Conservation (phyloP, 139 green algal species). For the Coelastrella sp. region DNA sequence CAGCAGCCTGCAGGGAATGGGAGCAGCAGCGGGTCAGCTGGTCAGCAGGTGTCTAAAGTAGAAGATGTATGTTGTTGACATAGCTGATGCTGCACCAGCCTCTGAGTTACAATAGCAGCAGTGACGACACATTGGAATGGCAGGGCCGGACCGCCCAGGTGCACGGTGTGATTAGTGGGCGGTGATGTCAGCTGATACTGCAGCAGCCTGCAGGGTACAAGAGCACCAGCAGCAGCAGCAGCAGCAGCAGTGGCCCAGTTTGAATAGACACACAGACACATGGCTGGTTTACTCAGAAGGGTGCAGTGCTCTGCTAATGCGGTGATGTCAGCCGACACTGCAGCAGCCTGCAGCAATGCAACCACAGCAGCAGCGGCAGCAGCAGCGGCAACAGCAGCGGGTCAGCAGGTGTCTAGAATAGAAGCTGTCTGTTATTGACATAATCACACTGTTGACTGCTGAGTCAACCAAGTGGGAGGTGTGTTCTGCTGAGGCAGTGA, state of each 20-base stretch:
- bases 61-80: too few species aligned
- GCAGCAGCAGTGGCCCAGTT: neutral
- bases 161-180: too few species aligned
- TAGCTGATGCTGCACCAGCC: too few species aligned
- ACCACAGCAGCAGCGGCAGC: neutral
- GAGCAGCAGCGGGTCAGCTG: neutral
- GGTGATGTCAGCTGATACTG: too few species aligned
- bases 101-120: too few species aligned
- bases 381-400: neutral
- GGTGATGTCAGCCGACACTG: conserved; percentile 9
- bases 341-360: conserved; percentile 9
- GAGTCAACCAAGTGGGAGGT: neutral
- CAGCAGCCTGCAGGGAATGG: conserved; percentile 12
- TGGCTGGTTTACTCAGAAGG: neutral
- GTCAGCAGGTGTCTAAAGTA: too few species aligned
- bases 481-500: neutral
- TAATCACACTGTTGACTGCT: conserved; percentile 22
- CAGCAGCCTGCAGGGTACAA: too few species aligned
- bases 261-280: too few species aligned
- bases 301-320: conserved; percentile 2
- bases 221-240: neutral
- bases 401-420: too few species aligned
- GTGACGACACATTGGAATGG: too few species aligned
- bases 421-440: neutral
- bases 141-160: too few species aligned